Percentiles rank a stretch among this genome's conserved stretches.
Conservation (phyloP, 2,329 filamentous ascomycete genomes). For the Clonostachys byssicola region DNA sequence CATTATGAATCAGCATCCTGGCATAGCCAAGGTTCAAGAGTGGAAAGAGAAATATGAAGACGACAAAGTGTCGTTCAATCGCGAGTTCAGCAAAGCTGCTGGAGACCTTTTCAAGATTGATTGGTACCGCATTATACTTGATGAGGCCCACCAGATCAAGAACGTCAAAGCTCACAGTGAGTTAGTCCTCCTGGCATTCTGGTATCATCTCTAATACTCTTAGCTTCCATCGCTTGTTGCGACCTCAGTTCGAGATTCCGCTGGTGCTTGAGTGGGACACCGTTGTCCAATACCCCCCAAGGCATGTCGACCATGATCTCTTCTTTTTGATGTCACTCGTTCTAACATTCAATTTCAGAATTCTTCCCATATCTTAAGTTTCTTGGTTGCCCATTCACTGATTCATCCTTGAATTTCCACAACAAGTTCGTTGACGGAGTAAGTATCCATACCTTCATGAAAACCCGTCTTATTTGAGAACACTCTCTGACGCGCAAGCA, state of each 20-base stretch:
- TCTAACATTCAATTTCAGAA: constrained; percentile 14
- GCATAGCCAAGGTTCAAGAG: rapidly evolving
- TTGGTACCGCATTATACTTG: constrained; percentile 49
- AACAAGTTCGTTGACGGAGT: constrained; percentile 9
- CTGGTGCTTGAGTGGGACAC: constrained; percentile 30
- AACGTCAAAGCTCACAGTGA: constrained; percentile 30
- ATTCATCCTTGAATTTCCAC: constrained; percentile 4
- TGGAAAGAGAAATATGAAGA: neutral
- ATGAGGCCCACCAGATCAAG: constrained; percentile 54
- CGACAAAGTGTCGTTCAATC: neutral
- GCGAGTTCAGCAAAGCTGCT: too few species aligned
- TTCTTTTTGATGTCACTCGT: too few species aligned
- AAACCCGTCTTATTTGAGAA: too few species aligned
- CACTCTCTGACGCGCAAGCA: too few species aligned
- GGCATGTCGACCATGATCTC: constrained; percentile 13
- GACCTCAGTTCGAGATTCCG: constrained; percentile 17
- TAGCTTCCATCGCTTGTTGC: constrained; percentile 14
- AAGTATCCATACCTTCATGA: neutral
- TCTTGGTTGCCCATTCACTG: constrained; percentile 12
- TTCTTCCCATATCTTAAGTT: constrained; percentile 27
- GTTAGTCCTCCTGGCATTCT: constrained; percentile 2
- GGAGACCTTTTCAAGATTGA: constrained; percentile 17
- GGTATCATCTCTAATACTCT: neutral
- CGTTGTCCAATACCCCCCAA: constrained; percentile 19
- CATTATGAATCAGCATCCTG: constrained; percentile 10